Evolutionary conservation across 192 early-diverging fungal species (phyloP), one percentile per base, ranked within the genome.

Genomic region (Coemansia sp.): DNA sequence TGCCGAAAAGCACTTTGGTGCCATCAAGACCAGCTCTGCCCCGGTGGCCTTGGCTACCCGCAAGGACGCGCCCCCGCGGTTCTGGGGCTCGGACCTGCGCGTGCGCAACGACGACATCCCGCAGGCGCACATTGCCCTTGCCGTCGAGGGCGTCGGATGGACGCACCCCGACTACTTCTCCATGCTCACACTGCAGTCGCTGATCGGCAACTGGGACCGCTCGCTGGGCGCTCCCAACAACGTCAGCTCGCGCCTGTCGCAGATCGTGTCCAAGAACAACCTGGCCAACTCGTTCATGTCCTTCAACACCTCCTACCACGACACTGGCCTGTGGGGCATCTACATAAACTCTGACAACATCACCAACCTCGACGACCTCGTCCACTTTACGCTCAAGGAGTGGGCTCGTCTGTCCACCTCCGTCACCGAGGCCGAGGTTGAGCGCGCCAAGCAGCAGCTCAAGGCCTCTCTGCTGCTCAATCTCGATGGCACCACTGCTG

Each of bases 211-310:
- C 68, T 99, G 95, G 95, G 96, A 99, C 84, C 90, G 95, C 64
- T 90, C 93, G 24, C 83, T 97, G 51, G 95, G 95, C 35, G 91
- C 91, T 50, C 90, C 93, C 63, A 86, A 87, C 62, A 90, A 97
- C 83, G 84, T 91, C 62, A 91, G 89, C 45, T 95, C 95, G 50
- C 85, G 90, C 50, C 84, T 99, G 64, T 93, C 96, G 45, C 85
- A 89, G 74, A 84, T 91, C 48, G 84, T 98, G 60, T 82, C 88
- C 79, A 85, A 94, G 83, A 77, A 91, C 83, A 84, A 88, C 50
- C 85, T 99, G 61, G 96, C 95, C 73, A 99, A 95, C 86, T 95
- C 93, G 57, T 99, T 95, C 90, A 94, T 96, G 93, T 91, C 95
- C 56, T 99, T 99, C 88, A 97, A 99, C 86, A 98, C 96, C 24